A percentile compares a stretch with the other conserved stretches of the same genome.
Conservation (phyloP, 768 basidiomycete species). For the Tricholoma saponaceum region DNA sequence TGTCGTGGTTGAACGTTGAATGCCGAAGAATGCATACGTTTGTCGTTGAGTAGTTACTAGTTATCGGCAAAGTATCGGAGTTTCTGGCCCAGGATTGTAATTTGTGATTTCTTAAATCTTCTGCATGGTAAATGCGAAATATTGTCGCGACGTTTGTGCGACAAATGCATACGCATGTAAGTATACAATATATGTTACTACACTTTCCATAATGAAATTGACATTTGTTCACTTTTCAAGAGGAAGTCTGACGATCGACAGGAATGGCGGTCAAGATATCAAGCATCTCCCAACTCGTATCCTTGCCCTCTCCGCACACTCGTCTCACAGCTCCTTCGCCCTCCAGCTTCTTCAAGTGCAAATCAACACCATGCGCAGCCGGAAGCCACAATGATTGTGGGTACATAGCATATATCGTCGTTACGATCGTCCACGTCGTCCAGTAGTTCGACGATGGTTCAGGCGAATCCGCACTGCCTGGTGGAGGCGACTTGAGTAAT, state of each 20-base stretch:
- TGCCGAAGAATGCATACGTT: too few relatives aligned
- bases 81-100: too few relatives aligned
- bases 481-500: slow-evolving; percentile 36
- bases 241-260: slow-evolving; percentile 8
- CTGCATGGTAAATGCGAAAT: too few relatives aligned
- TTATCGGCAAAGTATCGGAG: too few relatives aligned
- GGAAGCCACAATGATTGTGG: slow-evolving; percentile 68
- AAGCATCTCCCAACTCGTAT: slow-evolving; percentile 43
- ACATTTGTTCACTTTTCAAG: not conserved
- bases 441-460: slow-evolving; percentile 25
- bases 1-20: too few relatives aligned
- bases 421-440: slow-evolving; percentile 67
- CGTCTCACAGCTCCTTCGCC: slow-evolving; percentile 54
- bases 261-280: slow-evolving; percentile 11
- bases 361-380: slow-evolving; percentile 61
- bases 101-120: too few relatives aligned
- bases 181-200: not conserved
- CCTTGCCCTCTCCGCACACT: slow-evolving; percentile 48
- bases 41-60: too few relatives aligned
- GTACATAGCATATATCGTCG: slow-evolving; percentile 65
- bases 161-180: too few relatives aligned
- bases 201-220: too few relatives aligned
- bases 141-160: too few relatives aligned
- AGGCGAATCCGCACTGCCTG: slow-evolving; percentile 11
- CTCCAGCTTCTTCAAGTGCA: slow-evolving; percentile 74